Conservation (phyloP, 352 stramenopile genomes). For the Globisporangium iwayamae region DNA sequence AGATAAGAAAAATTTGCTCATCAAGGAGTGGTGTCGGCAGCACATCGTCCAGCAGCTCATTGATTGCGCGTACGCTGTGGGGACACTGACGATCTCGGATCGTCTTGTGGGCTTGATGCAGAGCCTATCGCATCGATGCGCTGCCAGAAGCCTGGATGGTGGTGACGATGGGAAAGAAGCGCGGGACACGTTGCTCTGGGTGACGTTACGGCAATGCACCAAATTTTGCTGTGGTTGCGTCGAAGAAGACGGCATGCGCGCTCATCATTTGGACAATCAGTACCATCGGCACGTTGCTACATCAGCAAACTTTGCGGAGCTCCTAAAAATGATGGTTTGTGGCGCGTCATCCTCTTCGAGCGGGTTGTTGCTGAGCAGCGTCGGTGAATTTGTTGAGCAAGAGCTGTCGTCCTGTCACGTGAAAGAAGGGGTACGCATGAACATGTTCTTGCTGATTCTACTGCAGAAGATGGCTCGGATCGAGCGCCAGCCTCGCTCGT, state of each 20-base stretch:
- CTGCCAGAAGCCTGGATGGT: not conserved
- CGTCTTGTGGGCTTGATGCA: slow-evolving; percentile 29
- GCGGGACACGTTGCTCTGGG: slow-evolving; percentile 33
- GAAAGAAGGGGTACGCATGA: slow-evolving; percentile 31
- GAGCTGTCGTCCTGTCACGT: slow-evolving; percentile 40
- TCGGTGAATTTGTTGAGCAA: slow-evolving; percentile 43
- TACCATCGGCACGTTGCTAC: slow-evolving; percentile 19
- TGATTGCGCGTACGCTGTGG: slow-evolving; percentile 31
- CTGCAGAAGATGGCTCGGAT: slow-evolving; percentile 36
- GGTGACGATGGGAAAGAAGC: slow-evolving; percentile 9
- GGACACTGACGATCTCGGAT: slow-evolving; percentile 17
- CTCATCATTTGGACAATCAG: slow-evolving; percentile 1
- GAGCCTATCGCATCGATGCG: slow-evolving; percentile 18
- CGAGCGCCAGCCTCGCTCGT: slow-evolving; percentile 8
- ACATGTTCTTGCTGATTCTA: slow-evolving; percentile 51
- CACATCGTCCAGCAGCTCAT: slow-evolving; percentile 47
- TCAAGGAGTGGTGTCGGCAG: slow-evolving; percentile 34
- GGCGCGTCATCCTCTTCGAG: slow-evolving; percentile 3
- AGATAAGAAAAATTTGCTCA: slow-evolving; percentile 8
- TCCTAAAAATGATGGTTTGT: slow-evolving; percentile 43
- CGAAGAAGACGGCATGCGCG: not conserved
- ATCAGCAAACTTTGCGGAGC: slow-evolving; percentile 38
- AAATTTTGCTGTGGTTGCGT: slow-evolving; percentile 48
- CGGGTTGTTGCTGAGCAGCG: slow-evolving; percentile 15
- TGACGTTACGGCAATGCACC: slow-evolving; percentile 53